These are phyloP conservation scores for Santalum album DNA, from an alignment of 164 flowering plant genomes.

Conservation along the genomic window DNA sequence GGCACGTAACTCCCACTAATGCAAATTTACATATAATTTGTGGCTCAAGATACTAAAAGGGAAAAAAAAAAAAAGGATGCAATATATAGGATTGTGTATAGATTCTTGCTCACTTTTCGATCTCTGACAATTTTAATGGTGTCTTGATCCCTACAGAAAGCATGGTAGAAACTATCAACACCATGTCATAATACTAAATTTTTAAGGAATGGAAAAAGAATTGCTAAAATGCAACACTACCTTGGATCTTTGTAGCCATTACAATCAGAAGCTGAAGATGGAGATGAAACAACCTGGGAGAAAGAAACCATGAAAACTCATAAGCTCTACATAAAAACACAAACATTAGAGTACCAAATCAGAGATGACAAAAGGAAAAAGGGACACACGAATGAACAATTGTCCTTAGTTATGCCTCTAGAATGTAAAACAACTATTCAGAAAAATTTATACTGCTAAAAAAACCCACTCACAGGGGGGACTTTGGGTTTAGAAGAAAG, in stretches of 20 bases:
- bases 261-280: conserved; percentile 28
- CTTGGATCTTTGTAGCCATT: conserved; percentile 39
- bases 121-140: conserved; percentile 26
- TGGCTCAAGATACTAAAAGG: no score
- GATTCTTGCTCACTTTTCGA: conserved; percentile 48
- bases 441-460: no score
- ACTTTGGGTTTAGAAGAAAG: no score
- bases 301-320: conserved; percentile 1
- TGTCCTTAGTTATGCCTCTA: neutral
- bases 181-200: neutral
- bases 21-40: no score
- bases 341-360: neutral
- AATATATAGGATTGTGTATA: neutral
- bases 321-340: neutral
- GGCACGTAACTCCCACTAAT: no score
- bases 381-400: neutral
- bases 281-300: conserved; percentile 30
- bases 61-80: no score
- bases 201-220: neutral
- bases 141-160: conserved; percentile 44
- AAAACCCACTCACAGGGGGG: no score
- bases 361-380: neutral
- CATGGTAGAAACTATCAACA: neutral
- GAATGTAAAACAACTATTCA: neutral
- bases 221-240: conserved; percentile 16